phyloP scores from a whole-genome alignment of 169 alveolate genomes.

The Miamiensis avidus region DNA sequence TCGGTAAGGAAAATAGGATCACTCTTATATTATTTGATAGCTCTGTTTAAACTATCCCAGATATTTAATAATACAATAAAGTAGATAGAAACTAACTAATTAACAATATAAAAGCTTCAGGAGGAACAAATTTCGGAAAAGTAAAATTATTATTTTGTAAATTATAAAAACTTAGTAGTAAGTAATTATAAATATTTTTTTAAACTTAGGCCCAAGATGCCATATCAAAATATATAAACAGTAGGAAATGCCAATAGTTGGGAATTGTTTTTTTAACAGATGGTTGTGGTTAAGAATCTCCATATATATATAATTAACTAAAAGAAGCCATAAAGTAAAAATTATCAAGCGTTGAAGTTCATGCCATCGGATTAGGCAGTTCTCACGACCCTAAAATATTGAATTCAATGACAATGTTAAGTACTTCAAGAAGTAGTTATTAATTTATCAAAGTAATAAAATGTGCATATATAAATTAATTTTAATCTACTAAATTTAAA shows the following conservation, averaged over 20 bases:
- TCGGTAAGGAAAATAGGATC: too few relatives aligned
- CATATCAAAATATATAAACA: too few relatives aligned
- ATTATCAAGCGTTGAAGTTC: conserved; percentile 7
- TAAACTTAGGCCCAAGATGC: not conserved
- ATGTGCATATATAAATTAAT: too few relatives aligned
- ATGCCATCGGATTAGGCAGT: conserved; percentile 19
- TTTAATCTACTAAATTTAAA: too few relatives aligned
- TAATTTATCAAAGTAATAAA: conserved; percentile 7
- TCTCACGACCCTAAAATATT: conserved; percentile 13
- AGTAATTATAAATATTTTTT: too few relatives aligned
- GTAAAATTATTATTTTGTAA: not conserved
- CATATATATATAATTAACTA: not conserved
- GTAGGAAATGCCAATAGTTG: not conserved
- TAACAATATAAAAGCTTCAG: not conserved
- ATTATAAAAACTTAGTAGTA: not conserved
- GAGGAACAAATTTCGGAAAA: not conserved
- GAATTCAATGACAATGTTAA: not conserved
- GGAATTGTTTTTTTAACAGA: conserved; percentile 14
- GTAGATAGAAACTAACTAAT: not conserved
- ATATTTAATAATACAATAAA: too few relatives aligned
- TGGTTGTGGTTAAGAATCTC: not conserved
- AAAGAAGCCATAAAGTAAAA: not conserved
- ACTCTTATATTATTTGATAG: not conserved
- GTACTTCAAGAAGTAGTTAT: not conserved
- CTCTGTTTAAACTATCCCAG: not conserved